Percentiles rank a stretch among this genome's conserved stretches.
phyloP scores from a whole-genome alignment of 2,329 filamentous ascomycete genomes.

The Aspergillus flavus region DNA sequence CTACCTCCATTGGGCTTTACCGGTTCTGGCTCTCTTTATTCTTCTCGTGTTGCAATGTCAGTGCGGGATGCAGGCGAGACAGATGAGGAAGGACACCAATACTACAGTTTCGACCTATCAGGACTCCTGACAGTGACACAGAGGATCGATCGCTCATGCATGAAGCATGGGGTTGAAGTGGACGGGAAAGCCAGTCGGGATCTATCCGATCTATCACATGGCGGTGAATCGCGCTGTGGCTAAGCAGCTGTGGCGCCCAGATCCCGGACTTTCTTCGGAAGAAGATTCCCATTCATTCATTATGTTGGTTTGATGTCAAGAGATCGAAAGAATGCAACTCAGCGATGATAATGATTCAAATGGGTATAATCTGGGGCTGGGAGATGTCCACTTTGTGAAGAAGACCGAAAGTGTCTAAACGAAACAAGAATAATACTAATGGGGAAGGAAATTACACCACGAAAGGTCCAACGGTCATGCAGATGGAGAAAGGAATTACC shows the following conservation, averaged over 20 bases:
- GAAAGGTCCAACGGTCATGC: background rate
- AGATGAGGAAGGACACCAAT: background rate
- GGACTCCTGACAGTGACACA: constrained; percentile 1
- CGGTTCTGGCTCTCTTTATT: background rate
- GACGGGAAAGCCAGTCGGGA: constrained; percentile 5
- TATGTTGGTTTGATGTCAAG: no score
- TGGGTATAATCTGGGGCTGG: background rate
- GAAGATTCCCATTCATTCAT: no score
- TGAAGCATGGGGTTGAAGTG: constrained; percentile 15
- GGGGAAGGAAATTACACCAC: background rate
- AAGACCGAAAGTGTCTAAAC: background rate
- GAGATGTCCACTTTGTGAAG: background rate
- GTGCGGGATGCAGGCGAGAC: background rate
- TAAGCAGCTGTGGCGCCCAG: constrained; percentile 13
- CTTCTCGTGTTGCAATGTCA: background rate
- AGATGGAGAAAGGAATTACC: background rate
- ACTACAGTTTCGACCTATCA: background rate
- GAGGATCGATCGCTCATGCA: constrained; percentile 9
- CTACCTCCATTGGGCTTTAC: background rate
- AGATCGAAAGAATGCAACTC: background rate
- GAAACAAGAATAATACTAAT: no score
- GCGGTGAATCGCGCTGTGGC: constrained; percentile 27
- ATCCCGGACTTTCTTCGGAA: background rate
- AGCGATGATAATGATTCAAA: background rate
- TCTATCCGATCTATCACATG: constrained; percentile 33